Conservation (phyloP, 768 basidiomycete genomes). For the Boletus coccyginus region DNA sequence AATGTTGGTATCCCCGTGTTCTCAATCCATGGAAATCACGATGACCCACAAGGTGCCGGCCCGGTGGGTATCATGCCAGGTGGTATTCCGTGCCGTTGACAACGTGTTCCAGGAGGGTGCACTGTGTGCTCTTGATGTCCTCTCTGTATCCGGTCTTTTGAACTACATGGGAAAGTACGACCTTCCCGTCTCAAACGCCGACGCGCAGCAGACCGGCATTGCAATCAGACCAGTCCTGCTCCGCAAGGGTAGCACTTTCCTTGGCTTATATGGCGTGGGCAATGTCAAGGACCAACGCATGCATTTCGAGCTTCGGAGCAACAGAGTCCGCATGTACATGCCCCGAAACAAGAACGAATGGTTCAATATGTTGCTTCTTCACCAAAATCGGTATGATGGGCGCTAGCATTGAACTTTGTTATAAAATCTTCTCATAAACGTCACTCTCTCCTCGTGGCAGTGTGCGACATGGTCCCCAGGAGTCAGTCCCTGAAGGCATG, state of each 20-base stretch:
- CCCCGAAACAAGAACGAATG: constrained; percentile 86
- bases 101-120: constrained; percentile 75
- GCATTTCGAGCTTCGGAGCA: constrained; percentile 93
- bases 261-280: constrained; percentile 95
- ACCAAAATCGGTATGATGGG: constrained; percentile 83
- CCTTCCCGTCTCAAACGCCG: constrained; percentile 69
- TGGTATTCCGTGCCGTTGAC: background rate
- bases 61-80: constrained; percentile 49
- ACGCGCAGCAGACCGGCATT: constrained; percentile 67
- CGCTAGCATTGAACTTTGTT: background rate
- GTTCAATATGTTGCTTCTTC: constrained; percentile 93
- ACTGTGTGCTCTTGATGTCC: constrained; percentile 89
- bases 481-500: constrained; percentile 93
- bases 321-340: constrained; percentile 95
- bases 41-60: constrained; percentile 96
- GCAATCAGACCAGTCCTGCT: constrained; percentile 88
- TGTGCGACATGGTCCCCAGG: constrained; percentile 92
- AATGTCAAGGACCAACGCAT: constrained; percentile 96
- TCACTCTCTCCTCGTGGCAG: constrained; percentile 38
- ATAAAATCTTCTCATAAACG: constrained; percentile 9
- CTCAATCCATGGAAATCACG: constrained; percentile 99
- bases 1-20: constrained; percentile 97
- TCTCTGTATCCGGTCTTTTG: constrained; percentile 89
- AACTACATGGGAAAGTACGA: constrained; percentile 99
- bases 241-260: constrained; percentile 77